Evolutionary conservation across 2,329 filamentous ascomycete genomes (phyloP).

Genomic region (Neoscytalidium dimidiatum): DNA sequence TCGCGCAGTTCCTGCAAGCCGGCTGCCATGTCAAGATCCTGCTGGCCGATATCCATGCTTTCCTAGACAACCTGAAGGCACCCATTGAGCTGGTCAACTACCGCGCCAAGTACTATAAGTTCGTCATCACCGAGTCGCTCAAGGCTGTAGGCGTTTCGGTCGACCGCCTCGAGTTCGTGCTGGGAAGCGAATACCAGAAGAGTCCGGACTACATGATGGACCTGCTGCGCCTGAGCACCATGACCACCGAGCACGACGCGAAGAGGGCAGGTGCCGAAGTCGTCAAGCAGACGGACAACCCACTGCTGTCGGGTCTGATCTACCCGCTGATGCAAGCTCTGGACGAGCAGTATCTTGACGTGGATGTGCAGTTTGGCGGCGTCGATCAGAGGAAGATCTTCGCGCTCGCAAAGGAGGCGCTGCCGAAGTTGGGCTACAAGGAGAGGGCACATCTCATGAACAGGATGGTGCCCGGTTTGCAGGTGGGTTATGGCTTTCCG

Average conservation of each 20-base stretch:
- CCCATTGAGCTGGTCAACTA: constrained; percentile 84
- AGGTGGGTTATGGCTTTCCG: constrained; percentile 76
- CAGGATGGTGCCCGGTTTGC: constrained; percentile 85
- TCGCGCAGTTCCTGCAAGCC: constrained; percentile 82
- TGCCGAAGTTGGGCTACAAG: constrained; percentile 84
- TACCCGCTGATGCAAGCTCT: constrained; percentile 89
- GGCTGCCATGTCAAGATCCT: constrained; percentile 81
- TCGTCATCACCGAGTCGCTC: constrained; percentile 72
- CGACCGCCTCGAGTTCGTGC: constrained; percentile 78
- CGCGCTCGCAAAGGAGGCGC: constrained; percentile 77
- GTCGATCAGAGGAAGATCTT: constrained; percentile 89
- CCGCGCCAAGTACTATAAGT: constrained; percentile 81
- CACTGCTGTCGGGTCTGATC: constrained; percentile 71
- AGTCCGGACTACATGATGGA: constrained; percentile 78
- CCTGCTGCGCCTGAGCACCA: constrained; percentile 71
- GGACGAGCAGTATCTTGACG: constrained; percentile 79
- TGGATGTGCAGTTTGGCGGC: constrained; percentile 81
- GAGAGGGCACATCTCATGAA: constrained; percentile 74
- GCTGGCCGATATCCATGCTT: constrained; percentile 66
- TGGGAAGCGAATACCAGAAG: constrained; percentile 81
- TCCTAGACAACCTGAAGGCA: constrained; percentile 82
- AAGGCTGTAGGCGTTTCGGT: constrained; percentile 77
- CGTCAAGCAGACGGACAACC: constrained; percentile 85
- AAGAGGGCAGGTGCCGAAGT: constrained; percentile 91
- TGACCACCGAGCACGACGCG: constrained; percentile 76